These are phyloP conservation scores for Graphilbum ipis-grandicollis DNA, from an alignment of 2,329 filamentous ascomycete genomes.

Conservation along the genomic window DNA sequence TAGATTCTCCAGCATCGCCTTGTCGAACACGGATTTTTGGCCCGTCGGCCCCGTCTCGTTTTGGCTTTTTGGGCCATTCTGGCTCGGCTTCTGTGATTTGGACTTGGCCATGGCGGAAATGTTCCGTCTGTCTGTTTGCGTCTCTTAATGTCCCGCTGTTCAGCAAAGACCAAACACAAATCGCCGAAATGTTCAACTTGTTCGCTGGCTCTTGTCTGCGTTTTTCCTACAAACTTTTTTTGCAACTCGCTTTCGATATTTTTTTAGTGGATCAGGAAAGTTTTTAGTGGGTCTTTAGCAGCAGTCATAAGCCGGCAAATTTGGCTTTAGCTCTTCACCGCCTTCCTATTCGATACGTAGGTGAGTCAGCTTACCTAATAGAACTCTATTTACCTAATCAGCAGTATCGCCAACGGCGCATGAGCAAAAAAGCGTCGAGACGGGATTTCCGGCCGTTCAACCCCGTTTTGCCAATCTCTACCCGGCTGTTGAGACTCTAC, in stretches of 20 bases:
- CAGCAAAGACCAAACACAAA: no score
- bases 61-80: slow-evolving; percentile 12
- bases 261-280: slow-evolving; percentile 4
- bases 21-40: slow-evolving; percentile 22
- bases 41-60: slow-evolving; percentile 5
- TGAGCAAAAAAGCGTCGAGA: no score
- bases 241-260: not conserved
- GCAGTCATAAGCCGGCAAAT: not conserved
- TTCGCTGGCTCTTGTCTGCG: no score
- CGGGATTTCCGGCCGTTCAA: no score
- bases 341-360: slow-evolving; percentile 4
- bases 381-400: no score
- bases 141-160: no score
- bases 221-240: no score
- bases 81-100: slow-evolving; percentile 18
- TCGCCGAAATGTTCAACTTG: no score
- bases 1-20: slow-evolving; percentile 31
- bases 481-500: no score
- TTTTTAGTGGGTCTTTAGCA: slow-evolving; percentile 3
- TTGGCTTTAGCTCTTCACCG: slow-evolving; percentile 4
- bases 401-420: no score
- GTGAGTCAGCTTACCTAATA: no score
- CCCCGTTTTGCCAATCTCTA: no score
- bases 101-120: slow-evolving; percentile 11
- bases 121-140: not conserved